Percentiles rank a stretch among this genome's conserved stretches.
Conservation (phyloP, 371 early-diverging fungal genomes). For the Dichotomocladium elegans region DNA sequence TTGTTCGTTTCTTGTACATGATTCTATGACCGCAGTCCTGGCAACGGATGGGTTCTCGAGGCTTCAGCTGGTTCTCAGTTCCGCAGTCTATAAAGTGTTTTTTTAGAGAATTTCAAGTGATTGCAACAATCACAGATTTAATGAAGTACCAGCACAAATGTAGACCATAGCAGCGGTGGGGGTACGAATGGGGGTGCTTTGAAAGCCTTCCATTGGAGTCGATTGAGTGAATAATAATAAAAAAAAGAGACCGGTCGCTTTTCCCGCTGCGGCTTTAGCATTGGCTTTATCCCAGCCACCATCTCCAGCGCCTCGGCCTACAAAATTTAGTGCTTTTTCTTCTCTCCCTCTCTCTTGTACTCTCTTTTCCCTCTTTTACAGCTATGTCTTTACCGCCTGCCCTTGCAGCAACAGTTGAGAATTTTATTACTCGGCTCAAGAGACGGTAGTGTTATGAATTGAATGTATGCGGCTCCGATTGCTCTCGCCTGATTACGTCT, state of each 20-base stretch:
- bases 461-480: neutral
- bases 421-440: slow-evolving; percentile 51
- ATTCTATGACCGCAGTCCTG: slow-evolving; percentile 94
- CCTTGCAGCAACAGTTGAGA: slow-evolving; percentile 44
- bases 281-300: too few species aligned
- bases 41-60: slow-evolving; percentile 94
- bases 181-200: slow-evolving; percentile 46
- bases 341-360: too few species aligned
- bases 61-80: slow-evolving; percentile 86
- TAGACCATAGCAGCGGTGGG: slow-evolving; percentile 55
- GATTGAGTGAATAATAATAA: neutral
- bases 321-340: too few species aligned
- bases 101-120: neutral
- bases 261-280: neutral
- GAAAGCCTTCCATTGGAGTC: slow-evolving; percentile 37
- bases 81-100: slow-evolving; percentile 70
- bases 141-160: slow-evolving; percentile 54
- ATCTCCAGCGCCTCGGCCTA: too few species aligned
- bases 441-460: slow-evolving; percentile 40
- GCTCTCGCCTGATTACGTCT: neutral
- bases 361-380: neutral
- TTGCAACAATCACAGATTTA: too few species aligned
- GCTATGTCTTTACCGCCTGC: slow-evolving; percentile 26
- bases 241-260: neutral
- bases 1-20: slow-evolving; percentile 96